These are phyloP conservation scores for Zasmidium cellare DNA, from an alignment of 2,329 filamentous ascomycete genomes.

Conservation along the genomic window DNA sequence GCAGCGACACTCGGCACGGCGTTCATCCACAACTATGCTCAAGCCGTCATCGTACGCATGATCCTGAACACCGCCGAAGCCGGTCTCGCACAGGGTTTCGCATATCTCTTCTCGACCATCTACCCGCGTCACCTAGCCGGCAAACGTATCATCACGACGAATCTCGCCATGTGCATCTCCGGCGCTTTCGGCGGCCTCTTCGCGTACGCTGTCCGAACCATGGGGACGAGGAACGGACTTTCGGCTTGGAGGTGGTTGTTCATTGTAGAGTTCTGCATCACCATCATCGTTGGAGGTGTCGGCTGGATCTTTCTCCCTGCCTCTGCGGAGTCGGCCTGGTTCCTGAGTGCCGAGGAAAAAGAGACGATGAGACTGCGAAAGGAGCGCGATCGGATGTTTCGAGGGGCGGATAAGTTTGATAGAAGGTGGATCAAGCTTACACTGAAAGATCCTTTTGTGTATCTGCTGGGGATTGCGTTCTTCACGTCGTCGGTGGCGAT, in stretches of 20 bases:
- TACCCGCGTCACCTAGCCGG: slow-evolving; percentile 24
- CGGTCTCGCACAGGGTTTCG: slow-evolving; percentile 30
- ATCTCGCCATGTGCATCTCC: slow-evolving; percentile 25
- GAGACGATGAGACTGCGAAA: slow-evolving; percentile 3
- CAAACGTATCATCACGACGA: slow-evolving; percentile 33
- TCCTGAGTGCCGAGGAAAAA: slow-evolving; percentile 24
- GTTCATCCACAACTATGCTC: slow-evolving; percentile 32
- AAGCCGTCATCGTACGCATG: slow-evolving; percentile 33
- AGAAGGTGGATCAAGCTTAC: slow-evolving; percentile 32
- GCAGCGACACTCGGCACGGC: slow-evolving; percentile 29
- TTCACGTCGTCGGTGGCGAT: slow-evolving; percentile 38
- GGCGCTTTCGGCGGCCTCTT: slow-evolving; percentile 31
- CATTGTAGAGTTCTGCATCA: slow-evolving; percentile 19
- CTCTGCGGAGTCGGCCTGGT: slow-evolving; percentile 27
- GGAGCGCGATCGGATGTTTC: background rate
- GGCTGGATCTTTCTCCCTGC: slow-evolving; percentile 25
- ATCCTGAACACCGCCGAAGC: slow-evolving; percentile 32
- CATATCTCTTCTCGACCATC: slow-evolving; percentile 34
- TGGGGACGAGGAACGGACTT: slow-evolving; percentile 26
- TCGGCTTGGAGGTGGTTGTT: slow-evolving; percentile 23
- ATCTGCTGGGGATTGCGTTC: slow-evolving; percentile 33
- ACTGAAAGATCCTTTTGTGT: slow-evolving; percentile 36
- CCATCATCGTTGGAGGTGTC: slow-evolving; percentile 19
- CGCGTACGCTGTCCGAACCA: slow-evolving; percentile 28
- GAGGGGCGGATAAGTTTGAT: slow-evolving; percentile 17